A percentile compares a stretch with the other conserved stretches of the same genome.
phyloP scores from a whole-genome alignment of 139 green algal genomes.

The Astrephomene gubernaculifera region DNA sequence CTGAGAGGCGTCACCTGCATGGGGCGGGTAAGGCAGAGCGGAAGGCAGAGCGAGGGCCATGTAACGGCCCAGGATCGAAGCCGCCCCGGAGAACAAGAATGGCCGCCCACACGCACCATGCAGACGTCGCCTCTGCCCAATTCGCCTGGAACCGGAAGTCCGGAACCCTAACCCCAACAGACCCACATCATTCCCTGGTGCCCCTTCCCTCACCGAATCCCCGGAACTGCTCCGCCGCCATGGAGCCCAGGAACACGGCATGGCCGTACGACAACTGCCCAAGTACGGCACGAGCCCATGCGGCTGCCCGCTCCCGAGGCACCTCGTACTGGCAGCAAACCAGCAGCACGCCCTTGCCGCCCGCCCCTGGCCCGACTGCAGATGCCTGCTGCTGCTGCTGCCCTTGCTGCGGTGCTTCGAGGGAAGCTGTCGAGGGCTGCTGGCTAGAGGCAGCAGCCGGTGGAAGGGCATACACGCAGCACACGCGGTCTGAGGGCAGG shows the following conservation, averaged over 20 bases:
- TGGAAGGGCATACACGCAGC: not conserved
- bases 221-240: conserved; percentile 37
- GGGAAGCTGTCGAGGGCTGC: too few relatives aligned
- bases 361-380: not conserved
- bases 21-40: not conserved
- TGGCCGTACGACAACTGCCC: conserved; percentile 21
- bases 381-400: not conserved
- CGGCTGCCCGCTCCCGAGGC: conserved; percentile 35
- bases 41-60: too few relatives aligned
- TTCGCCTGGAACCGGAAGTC: too few relatives aligned
- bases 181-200: too few relatives aligned
- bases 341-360: conserved; percentile 14
- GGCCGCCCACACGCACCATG: too few relatives aligned
- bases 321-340: conserved; percentile 45
- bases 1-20: conserved; percentile 52
- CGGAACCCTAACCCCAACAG: too few relatives aligned
- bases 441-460: too few relatives aligned
- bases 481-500: not conserved
- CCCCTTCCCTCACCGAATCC: conserved; percentile 7
- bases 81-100: too few relatives aligned
- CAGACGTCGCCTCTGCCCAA: too few relatives aligned
- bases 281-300: conserved; percentile 48
- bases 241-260: conserved; percentile 40
- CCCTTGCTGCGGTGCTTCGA: too few relatives aligned
- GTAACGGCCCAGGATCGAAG: too few relatives aligned